Base-by-base conservation (phyloP, 179 eudicot species). In the Camellia oleifera region DNA sequence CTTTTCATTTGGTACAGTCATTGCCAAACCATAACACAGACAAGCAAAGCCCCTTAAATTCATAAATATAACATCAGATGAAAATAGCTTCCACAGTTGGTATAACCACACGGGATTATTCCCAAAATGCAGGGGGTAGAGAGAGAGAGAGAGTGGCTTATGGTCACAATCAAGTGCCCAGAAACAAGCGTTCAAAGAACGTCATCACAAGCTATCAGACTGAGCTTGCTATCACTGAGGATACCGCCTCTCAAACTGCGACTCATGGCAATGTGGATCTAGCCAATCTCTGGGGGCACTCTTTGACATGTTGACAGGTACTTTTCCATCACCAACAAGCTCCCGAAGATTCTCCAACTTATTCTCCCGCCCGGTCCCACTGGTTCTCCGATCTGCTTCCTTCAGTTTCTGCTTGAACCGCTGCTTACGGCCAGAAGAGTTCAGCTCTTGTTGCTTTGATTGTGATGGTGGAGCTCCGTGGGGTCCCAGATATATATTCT, bases 401-500 rank as follows among this genome's bases (percentile, higher is more conserved):
- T 90, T 95, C 53, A 95, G 93, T 79, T 94, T 95, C 85, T 94
- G 94, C 85, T 88, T 95, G 72, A 95, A 90, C 73, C 85, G 90
- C 81, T 94, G 94, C 87, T 94, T 95, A 17, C 97, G 93, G 72
- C 79, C 91, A 1, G 90, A 82, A 40, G 88, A 65, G 76, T 86
- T 91, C 40, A 72, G 75, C 78, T 93, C 97, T 83, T 87, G 97
- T 78, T 86, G 98, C 82, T 94, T 94, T 79, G 88, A 63, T 74
- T 88, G 93, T 68, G 52, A 48, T 4, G 94, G 99, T 79, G 97
- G 97, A 70, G 98, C 99, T 65, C 98, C 99, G 82, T 95, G 97
- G 42, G 99, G 99, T 74, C 98, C 99, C 46, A 95, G 88, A 83
- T 94, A 95, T 85, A 94, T 95, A 26, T 78, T 65, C 80, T 94